Evolutionary conservation across 2,329 filamentous ascomycete species (phyloP).

Genomic region (Colletotrichum orbiculare): DNA sequence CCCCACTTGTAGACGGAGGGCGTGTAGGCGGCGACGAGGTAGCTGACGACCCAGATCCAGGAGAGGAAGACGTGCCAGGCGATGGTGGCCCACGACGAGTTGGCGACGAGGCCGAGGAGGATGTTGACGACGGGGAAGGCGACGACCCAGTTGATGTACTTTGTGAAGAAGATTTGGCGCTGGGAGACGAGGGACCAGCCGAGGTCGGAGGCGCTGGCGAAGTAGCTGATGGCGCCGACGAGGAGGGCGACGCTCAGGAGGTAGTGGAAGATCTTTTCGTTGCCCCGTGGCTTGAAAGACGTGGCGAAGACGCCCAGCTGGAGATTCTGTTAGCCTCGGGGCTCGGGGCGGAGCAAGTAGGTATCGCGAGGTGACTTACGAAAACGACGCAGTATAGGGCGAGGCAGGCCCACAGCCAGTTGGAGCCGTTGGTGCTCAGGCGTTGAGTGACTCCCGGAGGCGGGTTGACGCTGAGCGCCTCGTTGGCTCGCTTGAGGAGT

Average conservation of each 20-base stretch:
- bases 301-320: slow-evolving; percentile 55
- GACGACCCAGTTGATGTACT: slow-evolving; percentile 67
- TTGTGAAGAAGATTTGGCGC: slow-evolving; percentile 66
- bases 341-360: background rate
- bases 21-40: slow-evolving; percentile 61
- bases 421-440: slow-evolving; percentile 58
- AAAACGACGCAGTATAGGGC: slow-evolving; percentile 60
- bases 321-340: slow-evolving; percentile 22
- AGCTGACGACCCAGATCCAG: slow-evolving; percentile 64
- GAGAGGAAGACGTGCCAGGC: slow-evolving; percentile 59
- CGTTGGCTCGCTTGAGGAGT: slow-evolving; percentile 50
- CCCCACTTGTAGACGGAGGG: slow-evolving; percentile 66
- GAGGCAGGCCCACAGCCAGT: slow-evolving; percentile 67
- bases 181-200: slow-evolving; percentile 55
- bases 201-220: slow-evolving; percentile 62
- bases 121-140: slow-evolving; percentile 58
- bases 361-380: slow-evolving; percentile 45
- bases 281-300: slow-evolving; percentile 54
- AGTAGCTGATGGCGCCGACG: slow-evolving; percentile 63
- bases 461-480: slow-evolving; percentile 60
- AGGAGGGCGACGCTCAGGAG: slow-evolving; percentile 62
- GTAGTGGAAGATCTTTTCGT: slow-evolving; percentile 68
- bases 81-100: slow-evolving; percentile 67
- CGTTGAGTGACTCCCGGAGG: slow-evolving; percentile 49
- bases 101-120: slow-evolving; percentile 61